phyloP scores from a whole-genome alignment of 306 rosid species.

The Malus domestica region DNA sequence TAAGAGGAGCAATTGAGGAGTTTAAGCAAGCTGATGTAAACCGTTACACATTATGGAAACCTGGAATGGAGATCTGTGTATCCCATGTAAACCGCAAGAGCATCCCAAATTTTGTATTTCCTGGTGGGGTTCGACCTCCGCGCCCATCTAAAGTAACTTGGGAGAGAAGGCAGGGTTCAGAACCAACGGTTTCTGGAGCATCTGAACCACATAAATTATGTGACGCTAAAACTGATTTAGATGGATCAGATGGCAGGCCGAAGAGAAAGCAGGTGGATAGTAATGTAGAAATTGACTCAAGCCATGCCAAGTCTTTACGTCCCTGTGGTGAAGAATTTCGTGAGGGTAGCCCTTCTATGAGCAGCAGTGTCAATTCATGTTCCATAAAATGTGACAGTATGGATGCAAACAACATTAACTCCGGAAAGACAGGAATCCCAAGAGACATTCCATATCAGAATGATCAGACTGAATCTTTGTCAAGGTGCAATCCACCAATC shows the following conservation, averaged over 20 bases:
- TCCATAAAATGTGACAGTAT: slow-evolving; percentile 35
- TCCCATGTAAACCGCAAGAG: slow-evolving; percentile 65
- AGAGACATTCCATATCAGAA: slow-evolving; percentile 35
- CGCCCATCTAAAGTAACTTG: slow-evolving; percentile 44
- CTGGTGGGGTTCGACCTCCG: slow-evolving; percentile 65
- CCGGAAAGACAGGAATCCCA: slow-evolving; percentile 20
- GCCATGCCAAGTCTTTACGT: slow-evolving; percentile 29
- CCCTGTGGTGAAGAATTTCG: slow-evolving; percentile 31
- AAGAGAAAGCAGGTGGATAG: slow-evolving; percentile 67
- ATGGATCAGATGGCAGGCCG: slow-evolving; percentile 40
- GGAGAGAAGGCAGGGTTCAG: slow-evolving; percentile 49
- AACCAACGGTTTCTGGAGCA: slow-evolving; percentile 41
- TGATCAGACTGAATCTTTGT: slow-evolving; percentile 33
- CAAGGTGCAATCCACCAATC: slow-evolving; percentile 18
- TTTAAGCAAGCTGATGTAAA: slow-evolving; percentile 60
- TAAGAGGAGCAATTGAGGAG: slow-evolving; percentile 65
- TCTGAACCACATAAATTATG: background rate
- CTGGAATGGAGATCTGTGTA: slow-evolving; percentile 73
- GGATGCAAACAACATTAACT: slow-evolving; percentile 30
- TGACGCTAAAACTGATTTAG: slow-evolving; percentile 23
- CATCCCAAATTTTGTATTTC: slow-evolving; percentile 77
- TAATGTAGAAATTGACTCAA: slow-evolving; percentile 28
- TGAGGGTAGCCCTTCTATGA: slow-evolving; percentile 34
- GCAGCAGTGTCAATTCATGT: slow-evolving; percentile 34
- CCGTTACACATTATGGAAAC: slow-evolving; percentile 47